Conservation (phyloP, 129 eudicot genomes). For the Artemisia tridentata region DNA sequence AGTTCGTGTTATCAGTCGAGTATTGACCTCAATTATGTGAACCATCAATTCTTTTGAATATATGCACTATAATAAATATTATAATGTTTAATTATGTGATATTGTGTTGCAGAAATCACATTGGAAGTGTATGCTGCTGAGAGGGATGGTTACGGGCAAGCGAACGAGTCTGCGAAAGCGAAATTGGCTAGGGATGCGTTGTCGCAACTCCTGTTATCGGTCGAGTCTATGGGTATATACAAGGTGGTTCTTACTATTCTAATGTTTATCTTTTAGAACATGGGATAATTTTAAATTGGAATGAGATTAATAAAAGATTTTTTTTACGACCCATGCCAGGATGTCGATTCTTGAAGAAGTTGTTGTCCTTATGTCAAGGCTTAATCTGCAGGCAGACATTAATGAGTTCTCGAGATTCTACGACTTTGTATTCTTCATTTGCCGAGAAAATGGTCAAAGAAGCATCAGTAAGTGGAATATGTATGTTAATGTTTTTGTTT, state of each 20-base stretch:
- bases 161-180: conserved; percentile 38
- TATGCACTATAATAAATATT: no score
- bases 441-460: conserved; percentile 82
- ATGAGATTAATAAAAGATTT: no score
- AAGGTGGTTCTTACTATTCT: conserved; percentile 39
- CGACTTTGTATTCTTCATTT: conserved; percentile 77
- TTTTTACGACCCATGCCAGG: no score
- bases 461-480: conserved; percentile 80
- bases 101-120: conserved; percentile 39
- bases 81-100: neutral
- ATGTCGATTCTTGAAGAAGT: no score
- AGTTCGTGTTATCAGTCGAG: conserved; percentile 39
- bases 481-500: conserved; percentile 1
- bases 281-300: no score
- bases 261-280: no score
- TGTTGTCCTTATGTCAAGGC: no score
- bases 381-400: no score
- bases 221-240: conserved; percentile 41
- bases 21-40: no score
- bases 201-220: conserved; percentile 37
- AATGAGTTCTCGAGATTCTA: no score
- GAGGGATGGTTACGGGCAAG: conserved; percentile 31
- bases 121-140: conserved; percentile 32
- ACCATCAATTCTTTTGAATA: no score
- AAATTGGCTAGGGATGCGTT: conserved; percentile 52